Base-by-base conservation (phyloP, 306 rosid species). In the Citrullus colocynthis region DNA sequence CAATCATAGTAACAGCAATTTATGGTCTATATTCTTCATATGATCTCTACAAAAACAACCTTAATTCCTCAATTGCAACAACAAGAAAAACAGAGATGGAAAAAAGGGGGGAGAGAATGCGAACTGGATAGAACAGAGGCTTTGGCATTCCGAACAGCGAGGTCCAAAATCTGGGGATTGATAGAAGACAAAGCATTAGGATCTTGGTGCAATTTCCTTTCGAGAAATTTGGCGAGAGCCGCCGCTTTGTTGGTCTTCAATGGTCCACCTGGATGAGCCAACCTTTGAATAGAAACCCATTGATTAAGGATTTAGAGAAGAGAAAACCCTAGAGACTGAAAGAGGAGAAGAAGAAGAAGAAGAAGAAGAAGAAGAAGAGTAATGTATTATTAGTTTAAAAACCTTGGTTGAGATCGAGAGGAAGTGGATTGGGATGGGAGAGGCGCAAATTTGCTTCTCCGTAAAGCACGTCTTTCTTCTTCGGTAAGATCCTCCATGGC, bases 191-290 rank as follows among this genome's bases (percentile, higher is more conserved):
- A 87, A 2, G 93, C 97, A 80, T 83, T 39, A 36, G 98, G 97
- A 1, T 90, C 88, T 59, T 91, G 89, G 62, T 91, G 90, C 76
- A 88, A 83, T 70, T 94, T 92, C 72, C 97, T 83, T 66, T 90
- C 88, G 2, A 94, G 89, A 87, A 94, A 94, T 83, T 94, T 94
- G 0, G 97, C 97, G 78, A 92, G 81, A 2, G 98, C 98, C 54
- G 92, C 97, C 7, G 98, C 98, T 78, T 94, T 92, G 70, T 94
- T 94, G 59, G 98, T 92, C 36, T 86, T 85, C 87, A 94, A 78
- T 0, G 97, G 96, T 78, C 98, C 97, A 39, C 98, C 98, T 0
- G 96, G 98, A 81, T 94, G 98, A 76, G 98, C 95, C 89, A 94
- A 83, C 82, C 98, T 92, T 80, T 5, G 63, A 4, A 34, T 14